phyloP scores from a whole-genome alignment of 805 yeast species.

The Kodamaea restingae region DNA sequence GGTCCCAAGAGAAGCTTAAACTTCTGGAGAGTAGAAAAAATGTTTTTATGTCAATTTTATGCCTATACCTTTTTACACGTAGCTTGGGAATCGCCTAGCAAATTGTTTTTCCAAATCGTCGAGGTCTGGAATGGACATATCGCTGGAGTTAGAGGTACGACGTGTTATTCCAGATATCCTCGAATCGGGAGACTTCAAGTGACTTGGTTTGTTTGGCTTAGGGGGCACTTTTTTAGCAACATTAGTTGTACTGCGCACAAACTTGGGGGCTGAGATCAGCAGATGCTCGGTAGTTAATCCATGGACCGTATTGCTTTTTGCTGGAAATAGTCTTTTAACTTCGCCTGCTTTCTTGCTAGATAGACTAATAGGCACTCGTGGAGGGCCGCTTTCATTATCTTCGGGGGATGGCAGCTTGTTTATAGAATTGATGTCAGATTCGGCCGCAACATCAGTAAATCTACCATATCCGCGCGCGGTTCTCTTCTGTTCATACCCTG shows the following conservation, averaged over 20 bases:
- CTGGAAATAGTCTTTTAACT: not conserved
- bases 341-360: constrained; percentile 16
- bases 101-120: constrained; percentile 59
- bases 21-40: not conserved
- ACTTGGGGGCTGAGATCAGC: not conserved
- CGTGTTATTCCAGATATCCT: constrained; percentile 5
- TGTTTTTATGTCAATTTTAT: not conserved
- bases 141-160: constrained; percentile 36
- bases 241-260: not conserved
- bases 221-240: constrained; percentile 47
- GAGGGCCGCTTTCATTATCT: constrained; percentile 22
- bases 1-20: not conserved
- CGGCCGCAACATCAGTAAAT: constrained; percentile 46
- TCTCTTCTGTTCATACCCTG: constrained; percentile 40
- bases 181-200: constrained; percentile 35
- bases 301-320: not conserved
- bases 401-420: constrained; percentile 15
- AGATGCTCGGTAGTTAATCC: not conserved
- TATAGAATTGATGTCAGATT: constrained; percentile 32
- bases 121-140: constrained; percentile 46
- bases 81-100: constrained; percentile 58
- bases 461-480: constrained; percentile 83
- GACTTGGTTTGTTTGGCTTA: constrained; percentile 61
- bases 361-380: constrained; percentile 32
- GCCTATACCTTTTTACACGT: constrained; percentile 29